Evolutionary conservation across 2,329 filamentous ascomycete genomes (phyloP), one percentile per base, ranked within the genome.

Genomic region (Colletotrichum cereale): DNA sequence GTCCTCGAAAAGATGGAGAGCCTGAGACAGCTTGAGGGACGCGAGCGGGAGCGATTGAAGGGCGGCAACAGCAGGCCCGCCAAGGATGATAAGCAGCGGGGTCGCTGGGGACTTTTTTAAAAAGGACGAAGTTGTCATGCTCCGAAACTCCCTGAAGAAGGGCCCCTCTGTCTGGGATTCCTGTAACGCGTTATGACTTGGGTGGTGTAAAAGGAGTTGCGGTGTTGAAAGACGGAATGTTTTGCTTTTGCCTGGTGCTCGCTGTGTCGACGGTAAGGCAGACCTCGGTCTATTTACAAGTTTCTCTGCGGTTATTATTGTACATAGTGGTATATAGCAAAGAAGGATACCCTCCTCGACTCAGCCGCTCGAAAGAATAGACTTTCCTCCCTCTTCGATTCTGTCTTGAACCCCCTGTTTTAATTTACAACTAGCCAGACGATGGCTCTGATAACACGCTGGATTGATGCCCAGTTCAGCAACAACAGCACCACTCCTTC

Each of bases 1-100:
- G 96, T 97, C 6, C 86, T 99, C 38, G 92, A 94, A 79, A 98
- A 99, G 87, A 98, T 99, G 89, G 95, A 98, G 80, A 92, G 93
- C 69, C 83, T 99, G 77, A 88, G 93, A 71, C 92, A 95, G 77
- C 85, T 99, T 11, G 95, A 98, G 78, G 91, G 92, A 12, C 86
- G 92, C 65, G 92, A 92, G 75, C 90, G 90, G 78, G 86, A 89
- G 38, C 83, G 85, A 26, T 78, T 77, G 61, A 76, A 78, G 64
- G 74, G 67, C 36, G 69, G 73, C 52, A 77, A 79, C 29, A 66
- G 67, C 29, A 79, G 80, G 60, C 31, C 66, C 31, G 84, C 83
- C 75, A 82, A 84, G 60, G 78, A 80, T 31, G 79, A 80, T 55
- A 85, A 84, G 75, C 82, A 84, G 72, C 81, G 84, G 24, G 82